Evolutionary conservation across 768 basidiomycete species (phyloP).

Genomic region (Termitomyces sp.): DNA sequence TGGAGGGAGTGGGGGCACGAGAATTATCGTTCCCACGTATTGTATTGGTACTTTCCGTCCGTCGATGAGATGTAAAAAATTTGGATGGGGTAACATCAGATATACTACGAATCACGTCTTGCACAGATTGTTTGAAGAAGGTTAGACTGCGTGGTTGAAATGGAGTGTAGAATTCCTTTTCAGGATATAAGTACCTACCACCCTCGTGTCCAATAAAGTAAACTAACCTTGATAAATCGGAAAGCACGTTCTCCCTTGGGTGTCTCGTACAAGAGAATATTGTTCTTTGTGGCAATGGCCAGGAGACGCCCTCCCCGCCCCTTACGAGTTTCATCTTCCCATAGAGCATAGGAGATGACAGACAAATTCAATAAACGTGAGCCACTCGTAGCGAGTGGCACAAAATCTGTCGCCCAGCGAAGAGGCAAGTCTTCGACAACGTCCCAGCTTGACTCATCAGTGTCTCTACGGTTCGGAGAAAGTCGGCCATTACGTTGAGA

Average conservation of each 20-base stretch:
- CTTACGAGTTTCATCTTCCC: constrained; percentile 52
- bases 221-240: constrained; percentile 69
- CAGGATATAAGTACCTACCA: not conserved
- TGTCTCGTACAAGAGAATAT: constrained; percentile 76
- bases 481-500: constrained; percentile 6
- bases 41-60: constrained; percentile 39
- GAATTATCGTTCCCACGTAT: constrained; percentile 28
- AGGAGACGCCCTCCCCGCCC: constrained; percentile 51
- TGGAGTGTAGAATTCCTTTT: constrained; percentile 82
- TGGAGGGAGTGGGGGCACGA: constrained; percentile 24
- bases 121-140: constrained; percentile 69
- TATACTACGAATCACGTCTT: constrained; percentile 43
- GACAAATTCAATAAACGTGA: constrained; percentile 58
- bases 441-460: constrained; percentile 63
- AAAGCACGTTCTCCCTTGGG: constrained; percentile 82
- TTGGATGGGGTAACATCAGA: constrained; percentile 34
- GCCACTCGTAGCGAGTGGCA: constrained; percentile 66
- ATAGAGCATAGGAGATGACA: constrained; percentile 66
- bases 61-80: constrained; percentile 33
- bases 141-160: constrained; percentile 58
- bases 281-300: constrained; percentile 72
- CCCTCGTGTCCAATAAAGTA: not conserved
- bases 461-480: constrained; percentile 23
- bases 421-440: constrained; percentile 69
- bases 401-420: constrained; percentile 86